Base-by-base conservation (phyloP, 2,329 filamentous ascomycete species). In the Trichoderma koningiopsis region DNA sequence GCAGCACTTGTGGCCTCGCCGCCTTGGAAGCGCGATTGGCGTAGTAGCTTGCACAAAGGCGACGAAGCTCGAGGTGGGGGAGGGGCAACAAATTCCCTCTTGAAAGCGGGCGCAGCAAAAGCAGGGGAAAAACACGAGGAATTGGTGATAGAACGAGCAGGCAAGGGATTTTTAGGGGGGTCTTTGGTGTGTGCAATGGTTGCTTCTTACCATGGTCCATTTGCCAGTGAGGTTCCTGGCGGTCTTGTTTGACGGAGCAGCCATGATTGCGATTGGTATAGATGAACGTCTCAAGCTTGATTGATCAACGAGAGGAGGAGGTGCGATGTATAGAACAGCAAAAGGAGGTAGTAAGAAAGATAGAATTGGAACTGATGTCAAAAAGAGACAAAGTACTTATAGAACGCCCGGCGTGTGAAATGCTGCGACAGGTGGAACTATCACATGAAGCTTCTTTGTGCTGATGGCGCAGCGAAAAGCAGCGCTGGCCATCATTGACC, bases 221-320 rank as follows among this genome's bases (percentile, higher is more conserved):
- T 85, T 87, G 72, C 92, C 92, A 74, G 80, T 88, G 74, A 94
- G 85, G 82, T 93, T 85, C 72, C 86, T 85, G 74, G 89, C 85
- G 61, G 86, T 92, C 83, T 90, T 88, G 71, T 85, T 84, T 64
- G 86, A 79, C 68, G 92, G 92, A 71, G 91, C 90, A 72, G 92
- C 91, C 92, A 94, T 94, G 76, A 70, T 86, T 72, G 71, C 47
- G 64, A 71, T 47, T 65, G 43, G 24, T 29, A 40, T 56, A 14
- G 43, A 49, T 49, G 43, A 56, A 22, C 19, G 16, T 29, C 24
- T 53, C 24, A 16, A 14, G 52, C 40, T 43, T 55, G 52, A 19
- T 55, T 27, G 52, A 19, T 55, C 14, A 7, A 43, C 13, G 11
- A 55, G 56, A 16, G 31, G 57, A 52, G 31, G 33, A 35, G 56